Evolutionary conservation across 257 asterid species (phyloP).

Genomic region (Solanum chmielewskii): DNA sequence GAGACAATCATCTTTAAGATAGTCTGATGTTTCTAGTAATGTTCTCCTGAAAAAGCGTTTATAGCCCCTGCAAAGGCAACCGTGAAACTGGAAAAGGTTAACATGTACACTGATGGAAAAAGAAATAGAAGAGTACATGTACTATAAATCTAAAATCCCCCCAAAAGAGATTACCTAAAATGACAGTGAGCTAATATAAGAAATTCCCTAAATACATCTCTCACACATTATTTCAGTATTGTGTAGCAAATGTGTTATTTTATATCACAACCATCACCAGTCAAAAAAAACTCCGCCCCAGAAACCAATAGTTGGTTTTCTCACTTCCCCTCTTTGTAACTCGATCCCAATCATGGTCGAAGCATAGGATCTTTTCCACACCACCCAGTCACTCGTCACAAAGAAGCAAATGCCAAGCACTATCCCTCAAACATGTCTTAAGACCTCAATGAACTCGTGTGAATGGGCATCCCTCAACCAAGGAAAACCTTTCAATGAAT

Average conservation of each 20-base stretch:
- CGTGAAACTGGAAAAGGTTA: not conserved
- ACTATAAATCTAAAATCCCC: not conserved
- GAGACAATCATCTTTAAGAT: slow-evolving; percentile 9
- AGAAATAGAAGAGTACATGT: not conserved
- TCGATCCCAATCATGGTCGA: not conserved
- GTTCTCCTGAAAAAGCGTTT: slow-evolving; percentile 2
- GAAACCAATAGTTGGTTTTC: not conserved
- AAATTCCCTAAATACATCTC: not conserved
- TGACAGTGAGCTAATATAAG: not conserved
- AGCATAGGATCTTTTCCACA: not conserved
- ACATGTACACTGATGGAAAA: not conserved
- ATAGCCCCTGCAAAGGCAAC: slow-evolving; percentile 10
- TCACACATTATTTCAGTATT: not conserved
- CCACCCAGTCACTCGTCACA: not conserved
- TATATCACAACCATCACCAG: not conserved
- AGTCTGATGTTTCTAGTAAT: slow-evolving; percentile 7
- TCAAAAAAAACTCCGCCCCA: not conserved
- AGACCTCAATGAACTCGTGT: not conserved
- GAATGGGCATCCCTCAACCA: not conserved
- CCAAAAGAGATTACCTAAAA: not conserved
- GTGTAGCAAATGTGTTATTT: not conserved
- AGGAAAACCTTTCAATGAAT: not conserved
- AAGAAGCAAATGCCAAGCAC: not conserved
- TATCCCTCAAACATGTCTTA: not conserved
- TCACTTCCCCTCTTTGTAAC: not conserved